Evolutionary conservation across 257 asterid species (phyloP).

Genomic region (Gentiana straminea): DNA sequence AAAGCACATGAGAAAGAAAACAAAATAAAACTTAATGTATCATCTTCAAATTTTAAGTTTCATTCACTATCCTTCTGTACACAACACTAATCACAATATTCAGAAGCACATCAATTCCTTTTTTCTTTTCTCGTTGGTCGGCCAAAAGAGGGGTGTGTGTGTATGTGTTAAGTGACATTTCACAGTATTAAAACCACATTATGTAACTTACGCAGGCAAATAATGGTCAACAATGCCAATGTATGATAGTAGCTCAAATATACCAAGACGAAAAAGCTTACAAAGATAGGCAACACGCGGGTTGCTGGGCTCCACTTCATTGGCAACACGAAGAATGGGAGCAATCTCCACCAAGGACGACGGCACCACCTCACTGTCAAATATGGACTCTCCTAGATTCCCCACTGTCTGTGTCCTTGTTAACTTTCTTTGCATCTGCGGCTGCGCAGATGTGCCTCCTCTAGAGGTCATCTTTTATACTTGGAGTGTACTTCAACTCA

Average conservation of each 20-base stretch:
- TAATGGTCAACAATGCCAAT: background rate
- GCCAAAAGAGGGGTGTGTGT: no score
- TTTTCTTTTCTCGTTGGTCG: no score
- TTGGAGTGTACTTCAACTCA: slow-evolving; percentile 10
- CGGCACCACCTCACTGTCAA: slow-evolving; percentile 99
- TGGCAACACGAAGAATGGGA: slow-evolving; percentile 99
- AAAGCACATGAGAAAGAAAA: no score
- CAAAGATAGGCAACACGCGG: slow-evolving; percentile 98
- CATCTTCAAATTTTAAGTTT: no score
- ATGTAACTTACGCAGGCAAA: no score
- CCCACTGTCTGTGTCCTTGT: slow-evolving; percentile 94
- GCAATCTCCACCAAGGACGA: slow-evolving; percentile 95
- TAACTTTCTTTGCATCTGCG: slow-evolving; percentile 75
- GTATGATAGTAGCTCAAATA: background rate
- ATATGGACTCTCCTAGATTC: slow-evolving; percentile 78
- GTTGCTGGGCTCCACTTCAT: slow-evolving; percentile 97
- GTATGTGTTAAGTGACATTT: no score
- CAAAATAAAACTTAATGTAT: no score
- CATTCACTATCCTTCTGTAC: no score
- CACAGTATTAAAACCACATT: background rate
- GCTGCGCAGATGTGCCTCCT: slow-evolving; percentile 51
- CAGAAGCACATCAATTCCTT: no score
- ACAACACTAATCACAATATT: no score
- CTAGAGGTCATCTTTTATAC: slow-evolving; percentile 42
- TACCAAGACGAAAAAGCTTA: slow-evolving; percentile 25